Evolutionary conservation across 441 rosid species (phyloP).

Genomic region (Iberis amara): DNA sequence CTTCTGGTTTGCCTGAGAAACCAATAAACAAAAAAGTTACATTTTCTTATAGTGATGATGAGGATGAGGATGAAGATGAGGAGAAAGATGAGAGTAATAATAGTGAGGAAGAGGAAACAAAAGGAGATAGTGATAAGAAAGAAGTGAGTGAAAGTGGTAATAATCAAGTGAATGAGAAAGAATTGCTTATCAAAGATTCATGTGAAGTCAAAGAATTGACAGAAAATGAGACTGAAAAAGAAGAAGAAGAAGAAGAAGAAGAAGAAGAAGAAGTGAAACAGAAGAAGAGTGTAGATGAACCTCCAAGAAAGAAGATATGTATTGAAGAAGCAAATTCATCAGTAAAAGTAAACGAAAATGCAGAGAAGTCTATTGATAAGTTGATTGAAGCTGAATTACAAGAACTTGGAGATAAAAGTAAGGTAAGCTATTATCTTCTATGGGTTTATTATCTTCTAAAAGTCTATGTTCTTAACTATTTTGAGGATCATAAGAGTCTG

Average conservation of each 20-base stretch:
- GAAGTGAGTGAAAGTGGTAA: conserved; percentile 26
- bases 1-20: conserved; percentile 36
- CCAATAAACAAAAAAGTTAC: conserved; percentile 71
- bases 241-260: conserved; percentile 27
- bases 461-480: background rate
- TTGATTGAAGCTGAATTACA: conserved; percentile 84
- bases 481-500: background rate
- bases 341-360: conserved; percentile 32
- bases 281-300: conserved; percentile 40
- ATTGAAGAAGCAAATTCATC: conserved; percentile 35
- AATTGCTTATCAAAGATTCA: conserved; percentile 28
- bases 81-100: conserved; percentile 30
- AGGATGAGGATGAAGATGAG: conserved; percentile 31
- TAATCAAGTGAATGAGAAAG: conserved; percentile 31
- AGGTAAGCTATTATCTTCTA: conserved; percentile 33
- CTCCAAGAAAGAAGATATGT: conserved; percentile 61
- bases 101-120: conserved; percentile 28
- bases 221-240: conserved; percentile 32
- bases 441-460: background rate
- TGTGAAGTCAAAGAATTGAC: conserved; percentile 31
- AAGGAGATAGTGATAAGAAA: conserved; percentile 33
- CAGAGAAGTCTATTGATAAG: conserved; percentile 72
- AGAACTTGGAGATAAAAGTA: conserved; percentile 88
- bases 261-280: background rate
- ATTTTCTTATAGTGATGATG: conserved; percentile 67